Evolutionary conservation across 371 early-diverging fungal species (phyloP), one percentile per base, ranked within the genome.

Genomic region (Capillidium heterosporum): DNA sequence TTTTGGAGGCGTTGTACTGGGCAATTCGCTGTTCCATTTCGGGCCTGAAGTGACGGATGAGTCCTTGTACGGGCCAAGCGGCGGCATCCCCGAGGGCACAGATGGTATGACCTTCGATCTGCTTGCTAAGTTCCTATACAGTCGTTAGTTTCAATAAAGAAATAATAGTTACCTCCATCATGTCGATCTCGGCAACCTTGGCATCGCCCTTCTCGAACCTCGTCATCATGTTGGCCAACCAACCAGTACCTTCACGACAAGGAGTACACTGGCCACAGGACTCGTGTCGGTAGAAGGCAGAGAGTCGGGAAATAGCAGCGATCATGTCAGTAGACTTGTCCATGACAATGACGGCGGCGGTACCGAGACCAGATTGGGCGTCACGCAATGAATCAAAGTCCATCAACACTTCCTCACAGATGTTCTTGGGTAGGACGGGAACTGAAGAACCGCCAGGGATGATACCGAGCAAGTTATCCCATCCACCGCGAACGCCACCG

Each of bases 231-330:
- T 85, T 75, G 57, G 84, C 85, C 59, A 95, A 70, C 97, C 97
- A 96, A 31, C 77, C 77, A 32, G 94, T 90, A 28, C 95, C 97
- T 72, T 96, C 97, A 63, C 97, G 81, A 72, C 97, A 96, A 10
- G 97, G 97, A 41, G 97, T 96, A 74, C 97, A 96, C 75, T 96
- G 95, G 63, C 97, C 97, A 60, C 97, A 96, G 43, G 82, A 82
- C 71, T 96, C 97, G 71, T 96, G 97, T 64, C 86, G 77, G 75
- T 94, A 96, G 70, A 96, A 96, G 44, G 84, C 83, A 53, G 86
- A 64, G 51, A 95, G 78, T 47, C 97, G 84, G 7, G 91, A 82
- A 66, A 96, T 96, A 57, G 91, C 94, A 40, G 72, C 61, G 21
- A 96, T 87, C 59, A 91, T 82, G 64, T 90, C 96, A 43, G 89